A percentile compares a stretch with the other conserved stretches of the same genome.
These are phyloP conservation scores for Acanthamoeba culbertsoni DNA, from an alignment of 208 protist genomes.

Conservation along the genomic window DNA sequence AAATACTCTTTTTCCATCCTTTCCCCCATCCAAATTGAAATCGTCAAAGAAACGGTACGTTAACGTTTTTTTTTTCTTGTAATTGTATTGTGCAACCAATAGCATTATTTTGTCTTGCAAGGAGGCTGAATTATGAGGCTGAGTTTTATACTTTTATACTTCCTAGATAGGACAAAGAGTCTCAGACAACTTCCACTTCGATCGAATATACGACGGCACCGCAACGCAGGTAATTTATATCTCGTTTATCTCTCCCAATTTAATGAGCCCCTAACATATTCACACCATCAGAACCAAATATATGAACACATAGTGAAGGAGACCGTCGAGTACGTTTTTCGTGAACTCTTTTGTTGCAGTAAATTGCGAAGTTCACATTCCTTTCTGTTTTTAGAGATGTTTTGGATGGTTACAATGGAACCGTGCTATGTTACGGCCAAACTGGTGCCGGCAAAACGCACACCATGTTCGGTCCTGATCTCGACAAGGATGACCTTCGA, in stretches of 20 bases:
- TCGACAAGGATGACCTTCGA: neutral
- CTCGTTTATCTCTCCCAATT: neutral
- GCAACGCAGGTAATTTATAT: neutral
- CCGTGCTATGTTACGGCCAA: neutral
- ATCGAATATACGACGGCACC: neutral
- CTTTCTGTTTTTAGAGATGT: neutral
- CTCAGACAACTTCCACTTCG: constrained; percentile 16
- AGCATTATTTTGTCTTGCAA: neutral
- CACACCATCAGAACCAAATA: neutral
- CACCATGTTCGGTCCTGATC: constrained; percentile 35
- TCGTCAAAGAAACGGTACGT: neutral
- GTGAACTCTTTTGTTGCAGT: too few species aligned
- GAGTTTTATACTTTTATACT: neutral
- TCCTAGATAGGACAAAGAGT: neutral
- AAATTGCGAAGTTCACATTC: neutral
- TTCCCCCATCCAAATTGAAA: constrained; percentile 24
- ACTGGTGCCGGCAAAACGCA: constrained; percentile 36
- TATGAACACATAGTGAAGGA: constrained; percentile 36
- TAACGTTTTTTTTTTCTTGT: neutral
- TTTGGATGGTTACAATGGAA: constrained; percentile 46
- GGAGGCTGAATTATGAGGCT: neutral
- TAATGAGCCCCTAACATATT: neutral
- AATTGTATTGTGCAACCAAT: neutral
- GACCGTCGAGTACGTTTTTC: neutral
- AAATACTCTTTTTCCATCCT: neutral